phyloP scores from a whole-genome alignment of 208 protist species.

The Crithidia bombi region DNA sequence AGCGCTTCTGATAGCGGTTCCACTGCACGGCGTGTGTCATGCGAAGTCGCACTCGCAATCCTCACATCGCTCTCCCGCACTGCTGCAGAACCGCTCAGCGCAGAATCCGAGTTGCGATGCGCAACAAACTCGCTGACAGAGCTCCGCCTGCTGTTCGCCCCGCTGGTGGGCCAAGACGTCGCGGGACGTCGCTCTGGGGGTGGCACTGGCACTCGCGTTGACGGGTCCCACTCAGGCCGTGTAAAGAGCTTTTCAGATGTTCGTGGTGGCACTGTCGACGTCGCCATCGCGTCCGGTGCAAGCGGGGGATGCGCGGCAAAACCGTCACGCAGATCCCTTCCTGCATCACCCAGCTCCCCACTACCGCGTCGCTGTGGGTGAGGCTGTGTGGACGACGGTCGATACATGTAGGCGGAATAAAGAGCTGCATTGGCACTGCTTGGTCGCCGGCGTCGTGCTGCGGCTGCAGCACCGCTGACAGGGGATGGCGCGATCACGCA shows the following conservation, averaged over 20 bases:
- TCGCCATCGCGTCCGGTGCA: background rate
- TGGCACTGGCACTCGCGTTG: slow-evolving; percentile 10
- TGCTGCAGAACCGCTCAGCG: background rate
- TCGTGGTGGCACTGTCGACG: too few relatives aligned
- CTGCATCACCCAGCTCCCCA: background rate
- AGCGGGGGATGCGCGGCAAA: background rate
- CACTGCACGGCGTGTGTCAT: background rate
- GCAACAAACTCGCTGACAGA: background rate
- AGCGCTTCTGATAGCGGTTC: background rate
- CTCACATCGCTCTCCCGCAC: background rate
- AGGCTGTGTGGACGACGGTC: background rate
- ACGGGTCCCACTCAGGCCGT: background rate
- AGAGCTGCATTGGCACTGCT: slow-evolving; percentile 17
- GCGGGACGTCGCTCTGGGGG: slow-evolving; percentile 5
- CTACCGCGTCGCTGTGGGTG: background rate
- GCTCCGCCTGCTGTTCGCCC: background rate
- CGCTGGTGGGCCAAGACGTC: background rate
- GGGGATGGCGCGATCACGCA: background rate
- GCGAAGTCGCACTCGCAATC: background rate
- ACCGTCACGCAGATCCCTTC: background rate
- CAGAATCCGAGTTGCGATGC: background rate
- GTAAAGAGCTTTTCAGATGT: too few relatives aligned
- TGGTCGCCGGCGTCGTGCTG: background rate
- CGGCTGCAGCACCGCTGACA: background rate
- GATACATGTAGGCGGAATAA: slow-evolving; percentile 4